A percentile compares a stretch with the other conserved stretches of the same genome.
Evolutionary conservation across 768 basidiomycete genomes (phyloP).

Genomic region (Tulasnella sp.): DNA sequence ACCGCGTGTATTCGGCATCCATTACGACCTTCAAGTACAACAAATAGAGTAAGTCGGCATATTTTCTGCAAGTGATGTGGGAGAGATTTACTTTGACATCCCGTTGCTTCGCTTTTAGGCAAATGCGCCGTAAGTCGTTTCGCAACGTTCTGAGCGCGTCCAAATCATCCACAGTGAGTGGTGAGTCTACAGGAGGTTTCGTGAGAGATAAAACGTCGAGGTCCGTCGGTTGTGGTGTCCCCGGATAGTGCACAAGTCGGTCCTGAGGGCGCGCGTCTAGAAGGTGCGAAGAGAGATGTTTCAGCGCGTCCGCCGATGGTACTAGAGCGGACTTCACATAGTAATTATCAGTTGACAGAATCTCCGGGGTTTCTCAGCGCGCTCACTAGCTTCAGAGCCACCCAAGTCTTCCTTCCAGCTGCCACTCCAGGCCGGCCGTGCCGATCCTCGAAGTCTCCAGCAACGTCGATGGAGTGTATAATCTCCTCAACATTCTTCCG

Average conservation of each 20-base stretch:
- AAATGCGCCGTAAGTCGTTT: conserved; percentile 52
- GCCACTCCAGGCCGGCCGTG: conserved; percentile 23
- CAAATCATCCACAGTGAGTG: conserved; percentile 47
- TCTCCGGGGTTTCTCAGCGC: not conserved
- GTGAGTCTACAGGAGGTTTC: conserved; percentile 14
- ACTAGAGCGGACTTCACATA: conserved; percentile 52
- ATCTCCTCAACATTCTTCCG: conserved; percentile 66
- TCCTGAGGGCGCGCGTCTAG: conserved; percentile 22
- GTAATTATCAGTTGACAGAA: conserved; percentile 13
- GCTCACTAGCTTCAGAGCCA: conserved; percentile 73
- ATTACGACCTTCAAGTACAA: conserved; percentile 43
- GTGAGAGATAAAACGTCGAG: conserved; percentile 28
- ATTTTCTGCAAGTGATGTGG: no score
- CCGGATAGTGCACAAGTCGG: conserved; percentile 50
- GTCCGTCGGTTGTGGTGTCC: conserved; percentile 50
- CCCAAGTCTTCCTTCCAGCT: conserved; percentile 55
- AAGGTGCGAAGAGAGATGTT: conserved; percentile 52
- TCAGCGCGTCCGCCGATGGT: conserved; percentile 49
- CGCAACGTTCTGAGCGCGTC: conserved; percentile 49
- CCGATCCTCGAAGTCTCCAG: conserved; percentile 66
- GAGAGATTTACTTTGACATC: not conserved
- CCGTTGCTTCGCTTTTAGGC: conserved; percentile 43
- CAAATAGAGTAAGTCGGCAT: no score
- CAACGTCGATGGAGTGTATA: conserved; percentile 61
- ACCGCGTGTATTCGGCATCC: conserved; percentile 69